Base-by-base conservation (phyloP, 2,329 filamentous ascomycete species). In the Zasmidium cellare region DNA sequence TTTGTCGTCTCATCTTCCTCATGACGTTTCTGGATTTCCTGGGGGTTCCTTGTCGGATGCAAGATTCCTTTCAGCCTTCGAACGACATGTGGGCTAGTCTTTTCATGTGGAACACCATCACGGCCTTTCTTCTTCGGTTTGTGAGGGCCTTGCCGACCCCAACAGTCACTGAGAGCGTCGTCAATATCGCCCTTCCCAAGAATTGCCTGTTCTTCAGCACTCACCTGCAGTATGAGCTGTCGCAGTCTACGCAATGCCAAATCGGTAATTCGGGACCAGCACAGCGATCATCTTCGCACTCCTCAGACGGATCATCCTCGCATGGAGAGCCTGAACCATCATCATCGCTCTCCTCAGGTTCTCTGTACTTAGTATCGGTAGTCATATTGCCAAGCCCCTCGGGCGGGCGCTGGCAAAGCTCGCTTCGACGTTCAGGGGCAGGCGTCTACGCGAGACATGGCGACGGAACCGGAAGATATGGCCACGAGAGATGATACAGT, bases 61-160 rank as follows among this genome's bases (percentile, higher is more conserved):
- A 65, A 69, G 41, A 67, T 71, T 53, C 19, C 57, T 53, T 65
- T 69, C 35, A 67, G 69, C 52, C 58, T 64, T 61, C 60, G 67
- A 45, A 65, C 72, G 50, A 65, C 66, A 31, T 58, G 56, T 11
- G 60, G 67, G 50, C 65, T 72, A 18, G 72, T 74, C 61, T 71
- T 73, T 58, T 76, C 72, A 59, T 76, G 74, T 1, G 74, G 72
- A 14, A 72, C 65, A 18, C 70, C 69, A 65, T 71, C 69, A 35
- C 68, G 62, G 9, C 69, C 69, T 46, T 69, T 70, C 60, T 71
- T 71, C 58, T 68, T 71, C 11, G 67, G 68, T 50, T 68, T 70
- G 57, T 71, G 69, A 41, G 69, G 69, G 44, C 69, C 69, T 65
- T 71, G 69, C 14, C 62, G 61, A 19, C 59, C 63, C 69, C 69